phyloP scores from a whole-genome alignment of 495 filamentous ascomycete species.

The Bryoglossum gracile region DNA sequence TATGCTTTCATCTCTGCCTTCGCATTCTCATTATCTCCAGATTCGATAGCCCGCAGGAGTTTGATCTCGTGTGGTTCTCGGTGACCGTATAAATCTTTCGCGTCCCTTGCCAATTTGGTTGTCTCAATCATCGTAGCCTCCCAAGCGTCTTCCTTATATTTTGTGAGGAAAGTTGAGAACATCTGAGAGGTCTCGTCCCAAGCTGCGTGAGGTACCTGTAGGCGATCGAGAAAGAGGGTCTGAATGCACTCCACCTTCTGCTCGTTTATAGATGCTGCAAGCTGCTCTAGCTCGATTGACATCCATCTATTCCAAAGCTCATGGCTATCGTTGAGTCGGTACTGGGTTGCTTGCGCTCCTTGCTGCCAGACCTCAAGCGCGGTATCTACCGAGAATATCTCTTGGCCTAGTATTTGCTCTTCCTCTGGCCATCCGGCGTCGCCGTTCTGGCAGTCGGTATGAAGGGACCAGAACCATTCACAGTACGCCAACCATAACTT shows the following conservation, averaged over 20 bases:
- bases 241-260: slow-evolving; percentile 58
- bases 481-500: slow-evolving; percentile 86
- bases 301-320: slow-evolving; percentile 83
- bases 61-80: slow-evolving; percentile 68
- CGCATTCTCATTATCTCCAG: slow-evolving; percentile 49
- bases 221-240: slow-evolving; percentile 62
- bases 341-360: slow-evolving; percentile 69
- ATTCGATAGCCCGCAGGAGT: slow-evolving; percentile 50
- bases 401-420: slow-evolving; percentile 63
- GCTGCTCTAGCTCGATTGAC: slow-evolving; percentile 47
- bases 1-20: slow-evolving; percentile 64
- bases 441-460: slow-evolving; percentile 52
- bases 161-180: slow-evolving; percentile 75
- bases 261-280: slow-evolving; percentile 44
- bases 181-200: slow-evolving; percentile 81
- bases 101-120: slow-evolving; percentile 54
- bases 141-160: slow-evolving; percentile 65
- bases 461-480: slow-evolving; percentile 75
- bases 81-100: slow-evolving; percentile 58
- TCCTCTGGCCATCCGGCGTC: slow-evolving; percentile 65
- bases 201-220: slow-evolving; percentile 70
- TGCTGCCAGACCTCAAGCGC: slow-evolving; percentile 74
- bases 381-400: slow-evolving; percentile 71
- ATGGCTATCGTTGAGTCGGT: slow-evolving; percentile 78
- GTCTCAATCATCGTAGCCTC: slow-evolving; percentile 72